phyloP scores from a whole-genome alignment of 108 stramenopile species.

The Conticribra weissflogii region DNA sequence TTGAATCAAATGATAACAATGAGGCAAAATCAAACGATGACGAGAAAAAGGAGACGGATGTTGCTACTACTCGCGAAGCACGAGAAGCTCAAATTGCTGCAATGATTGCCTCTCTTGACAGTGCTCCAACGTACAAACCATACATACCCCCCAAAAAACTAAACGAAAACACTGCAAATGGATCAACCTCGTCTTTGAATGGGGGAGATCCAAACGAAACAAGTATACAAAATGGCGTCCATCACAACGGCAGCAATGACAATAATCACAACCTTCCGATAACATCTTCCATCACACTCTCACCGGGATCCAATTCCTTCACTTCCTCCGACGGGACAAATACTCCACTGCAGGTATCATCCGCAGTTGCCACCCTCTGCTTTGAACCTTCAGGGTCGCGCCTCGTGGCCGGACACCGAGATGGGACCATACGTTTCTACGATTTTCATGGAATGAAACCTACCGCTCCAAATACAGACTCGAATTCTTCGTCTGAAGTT shows the following conservation, averaged over 20 bases:
- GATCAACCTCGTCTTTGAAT: background rate
- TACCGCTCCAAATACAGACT: conserved; percentile 7
- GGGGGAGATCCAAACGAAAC: background rate
- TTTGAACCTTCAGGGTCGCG: conserved; percentile 87
- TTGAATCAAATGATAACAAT: conserved; percentile 3
- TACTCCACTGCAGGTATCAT: conserved; percentile 39
- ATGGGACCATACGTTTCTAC: conserved; percentile 71
- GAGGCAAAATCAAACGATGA: background rate
- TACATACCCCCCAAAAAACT: conserved; percentile 41
- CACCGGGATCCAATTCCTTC: conserved; percentile 47
- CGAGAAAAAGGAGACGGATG: conserved; percentile 9
- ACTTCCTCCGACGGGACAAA: conserved; percentile 47
- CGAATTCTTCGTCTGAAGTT: conserved; percentile 12
- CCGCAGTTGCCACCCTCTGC: conserved; percentile 52
- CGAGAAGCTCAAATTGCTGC: conserved; percentile 86
- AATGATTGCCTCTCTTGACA: conserved; percentile 81
- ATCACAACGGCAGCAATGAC: conserved; percentile 13
- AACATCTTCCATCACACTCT: conserved; percentile 41
- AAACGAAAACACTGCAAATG: conserved; percentile 1
- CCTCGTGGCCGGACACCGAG: conserved; percentile 79
- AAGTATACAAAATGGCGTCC: background rate
- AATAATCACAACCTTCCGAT: conserved; percentile 47
- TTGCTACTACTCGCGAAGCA: conserved; percentile 63
- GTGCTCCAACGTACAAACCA: conserved; percentile 59
- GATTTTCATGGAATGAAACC: conserved; percentile 89